These are phyloP conservation scores for Alisma plantagoaquatica DNA, from an alignment of 106 monocot species.

Conservation along the genomic window DNA sequence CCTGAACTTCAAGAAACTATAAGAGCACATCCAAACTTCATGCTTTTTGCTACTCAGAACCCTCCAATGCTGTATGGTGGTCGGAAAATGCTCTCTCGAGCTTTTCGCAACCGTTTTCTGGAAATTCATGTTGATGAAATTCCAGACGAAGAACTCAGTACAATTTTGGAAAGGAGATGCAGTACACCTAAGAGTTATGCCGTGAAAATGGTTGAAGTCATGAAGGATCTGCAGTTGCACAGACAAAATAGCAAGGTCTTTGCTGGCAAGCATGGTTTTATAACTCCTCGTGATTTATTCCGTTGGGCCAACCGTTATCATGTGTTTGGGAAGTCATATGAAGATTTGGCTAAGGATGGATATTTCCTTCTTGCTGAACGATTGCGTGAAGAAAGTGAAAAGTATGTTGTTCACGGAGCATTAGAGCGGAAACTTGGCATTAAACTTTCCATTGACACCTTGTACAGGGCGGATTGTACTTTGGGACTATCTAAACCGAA, in stretches of 20 bases:
- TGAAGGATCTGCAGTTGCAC: slow-evolving; percentile 88
- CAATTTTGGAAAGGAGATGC: slow-evolving; percentile 68
- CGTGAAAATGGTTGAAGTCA: slow-evolving; percentile 71
- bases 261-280: slow-evolving; percentile 98
- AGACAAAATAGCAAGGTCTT: slow-evolving; percentile 95
- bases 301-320: slow-evolving; percentile 76
- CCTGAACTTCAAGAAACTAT: slow-evolving; percentile 90
- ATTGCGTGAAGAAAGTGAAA: slow-evolving; percentile 78
- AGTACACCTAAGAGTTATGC: slow-evolving; percentile 65
- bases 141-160: slow-evolving; percentile 77
- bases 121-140: slow-evolving; percentile 98
- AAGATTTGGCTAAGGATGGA: slow-evolving; percentile 81
- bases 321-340: slow-evolving; percentile 60
- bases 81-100: slow-evolving; percentile 90
- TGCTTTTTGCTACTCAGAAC: slow-evolving; percentile 98
- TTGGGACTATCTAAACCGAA: no score
- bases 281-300: slow-evolving; percentile 93
- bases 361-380: slow-evolving; percentile 96
- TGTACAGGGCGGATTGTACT: slow-evolving; percentile 38
- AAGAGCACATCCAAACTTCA: slow-evolving; percentile 78
- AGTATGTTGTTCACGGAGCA: slow-evolving; percentile 53
- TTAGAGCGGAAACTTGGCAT: slow-evolving; percentile 47
- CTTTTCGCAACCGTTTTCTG: slow-evolving; percentile 93
- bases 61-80: slow-evolving; percentile 88
- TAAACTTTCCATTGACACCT: slow-evolving; percentile 30